These are phyloP conservation scores for Hericium erinaceus DNA, from an alignment of 768 basidiomycete genomes.

Conservation along the genomic window DNA sequence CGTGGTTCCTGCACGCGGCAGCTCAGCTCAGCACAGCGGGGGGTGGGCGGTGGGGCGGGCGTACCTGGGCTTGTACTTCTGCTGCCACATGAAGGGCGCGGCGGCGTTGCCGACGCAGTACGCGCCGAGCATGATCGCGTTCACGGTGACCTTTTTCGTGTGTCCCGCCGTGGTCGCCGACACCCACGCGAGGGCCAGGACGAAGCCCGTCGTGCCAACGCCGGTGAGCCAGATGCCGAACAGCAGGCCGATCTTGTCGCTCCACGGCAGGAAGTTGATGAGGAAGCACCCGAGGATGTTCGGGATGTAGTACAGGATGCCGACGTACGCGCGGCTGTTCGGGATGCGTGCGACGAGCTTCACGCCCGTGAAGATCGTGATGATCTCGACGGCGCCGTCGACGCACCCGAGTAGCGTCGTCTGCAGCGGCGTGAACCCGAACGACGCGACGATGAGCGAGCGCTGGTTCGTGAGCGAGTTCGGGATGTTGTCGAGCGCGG, in stretches of 20 bases:
- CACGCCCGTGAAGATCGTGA: slow-evolving; percentile 62
- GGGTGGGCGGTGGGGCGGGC: not conserved
- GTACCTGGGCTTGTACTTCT: slow-evolving; percentile 55
- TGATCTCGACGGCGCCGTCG: slow-evolving; percentile 54
- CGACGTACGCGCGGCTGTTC: slow-evolving; percentile 57
- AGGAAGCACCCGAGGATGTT: slow-evolving; percentile 54
- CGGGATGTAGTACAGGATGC: slow-evolving; percentile 52
- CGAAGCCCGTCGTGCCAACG: slow-evolving; percentile 49
- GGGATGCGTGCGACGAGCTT: slow-evolving; percentile 44
- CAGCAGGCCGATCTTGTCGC: slow-evolving; percentile 54
- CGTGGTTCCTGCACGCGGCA: slow-evolving; percentile 34
- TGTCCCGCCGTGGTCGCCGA: slow-evolving; percentile 59
- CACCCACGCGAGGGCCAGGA: slow-evolving; percentile 55
- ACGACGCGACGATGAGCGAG: slow-evolving; percentile 53
- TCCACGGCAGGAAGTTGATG: slow-evolving; percentile 57
- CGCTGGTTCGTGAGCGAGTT: slow-evolving; percentile 61
- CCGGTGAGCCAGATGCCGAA: slow-evolving; percentile 49
- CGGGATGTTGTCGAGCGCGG: slow-evolving; percentile 50
- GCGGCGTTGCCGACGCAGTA: slow-evolving; percentile 61
- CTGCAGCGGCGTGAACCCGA: slow-evolving; percentile 55
- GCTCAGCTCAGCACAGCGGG: not conserved
- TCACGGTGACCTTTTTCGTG: slow-evolving; percentile 60
- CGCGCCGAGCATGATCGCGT: slow-evolving; percentile 65
- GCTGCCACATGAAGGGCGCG: slow-evolving; percentile 75
- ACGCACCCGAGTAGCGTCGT: slow-evolving; percentile 66